These are phyloP conservation scores for Cyphellophora europaea DNA, from an alignment of 2,329 filamentous ascomycete genomes.

Conservation along the genomic window DNA sequence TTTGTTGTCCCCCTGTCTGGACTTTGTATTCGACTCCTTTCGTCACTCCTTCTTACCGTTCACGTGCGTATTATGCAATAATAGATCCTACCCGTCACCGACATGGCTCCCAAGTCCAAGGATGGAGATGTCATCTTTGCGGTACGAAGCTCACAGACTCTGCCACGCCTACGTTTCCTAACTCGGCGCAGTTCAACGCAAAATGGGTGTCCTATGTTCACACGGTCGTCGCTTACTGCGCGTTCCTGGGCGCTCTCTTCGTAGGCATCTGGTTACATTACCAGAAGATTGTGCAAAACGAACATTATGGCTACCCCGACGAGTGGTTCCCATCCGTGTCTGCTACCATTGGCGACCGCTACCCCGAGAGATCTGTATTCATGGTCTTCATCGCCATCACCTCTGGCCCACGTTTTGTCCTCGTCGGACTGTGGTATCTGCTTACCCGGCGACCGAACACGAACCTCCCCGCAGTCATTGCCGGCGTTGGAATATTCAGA, in stretches of 20 bases:
- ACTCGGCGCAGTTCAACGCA: slow-evolving; percentile 57
- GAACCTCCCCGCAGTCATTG: slow-evolving; percentile 71
- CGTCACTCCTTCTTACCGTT: slow-evolving; percentile 8
- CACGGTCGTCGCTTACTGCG: slow-evolving; percentile 69
- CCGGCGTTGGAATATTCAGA: slow-evolving; percentile 70
- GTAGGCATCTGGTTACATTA: slow-evolving; percentile 80
- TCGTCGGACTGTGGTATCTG: slow-evolving; percentile 87
- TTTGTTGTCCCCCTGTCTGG: slow-evolving; percentile 12
- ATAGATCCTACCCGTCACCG: slow-evolving; percentile 13
- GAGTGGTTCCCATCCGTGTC: slow-evolving; percentile 98
- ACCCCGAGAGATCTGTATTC: slow-evolving; percentile 93
- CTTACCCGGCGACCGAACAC: slow-evolving; percentile 69
- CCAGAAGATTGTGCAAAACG: slow-evolving; percentile 94
- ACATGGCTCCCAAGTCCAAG: slow-evolving; percentile 53
- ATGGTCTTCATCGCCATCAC: slow-evolving; percentile 96
- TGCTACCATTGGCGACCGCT: slow-evolving; percentile 92
- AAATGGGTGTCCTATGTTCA: slow-evolving; percentile 87
- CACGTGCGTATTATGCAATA: no score
- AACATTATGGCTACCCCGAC: slow-evolving; percentile 86
- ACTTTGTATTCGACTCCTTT: slow-evolving; percentile 3
- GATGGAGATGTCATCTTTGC: slow-evolving; percentile 54
- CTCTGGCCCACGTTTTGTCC: slow-evolving; percentile 81
- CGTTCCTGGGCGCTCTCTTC: slow-evolving; percentile 77
- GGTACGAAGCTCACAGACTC: slow-evolving; percentile 30
- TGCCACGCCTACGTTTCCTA: slow-evolving; percentile 20